Evolutionary conservation across 805 yeast genomes (phyloP), one percentile per base, ranked within the genome.

Genomic region (Wickerhamiella sorbophila): DNA sequence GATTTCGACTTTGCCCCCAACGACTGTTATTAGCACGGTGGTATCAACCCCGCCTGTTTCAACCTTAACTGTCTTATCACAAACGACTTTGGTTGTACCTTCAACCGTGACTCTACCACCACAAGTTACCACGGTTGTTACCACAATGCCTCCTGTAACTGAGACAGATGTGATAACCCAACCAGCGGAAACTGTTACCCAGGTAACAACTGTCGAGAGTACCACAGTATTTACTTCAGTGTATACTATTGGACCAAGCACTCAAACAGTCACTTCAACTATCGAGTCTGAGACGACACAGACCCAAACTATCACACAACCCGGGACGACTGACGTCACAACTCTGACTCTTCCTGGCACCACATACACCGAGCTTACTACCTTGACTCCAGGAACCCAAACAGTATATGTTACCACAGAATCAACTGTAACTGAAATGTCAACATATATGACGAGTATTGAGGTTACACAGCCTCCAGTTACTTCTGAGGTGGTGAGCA

Each of bases 281-380:
- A 20, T 31, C 4, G 27, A 22, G 16, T 16, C 37, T n/a, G 27
- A 19, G 4, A 19, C 5, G 18, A 29, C 40, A 14, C 17, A n/a
- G 27, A 41, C 37, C 2, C n/a, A 17, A 6, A 12, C 21, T 6
- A 20, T 19, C 3, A 41, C 44, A 3, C 19, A 24, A 5, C 44
- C 44, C n/a, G 44, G 34, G 4, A 36, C 34, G 9, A 41, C 44
- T 14, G 17, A 33, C 4, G 26, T 24, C 15, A 24, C 24, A 2
- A 41, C 44, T 8, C n/a, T 32, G 14, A 41, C 44, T 4, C 27
- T 37, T 8, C 41, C 44, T 17, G 44, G 37, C 12, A 33, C 42
- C 3, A 39, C 42, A 4, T 22, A 16, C 27, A 27, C 37, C 2
- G 4, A 31, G 4, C 6, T 34, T 14, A 18, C 33, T 9, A 34